phyloP scores from a whole-genome alignment of 1,284 basidiomycete genomes.

The Pulveroboletus sp. region DNA sequence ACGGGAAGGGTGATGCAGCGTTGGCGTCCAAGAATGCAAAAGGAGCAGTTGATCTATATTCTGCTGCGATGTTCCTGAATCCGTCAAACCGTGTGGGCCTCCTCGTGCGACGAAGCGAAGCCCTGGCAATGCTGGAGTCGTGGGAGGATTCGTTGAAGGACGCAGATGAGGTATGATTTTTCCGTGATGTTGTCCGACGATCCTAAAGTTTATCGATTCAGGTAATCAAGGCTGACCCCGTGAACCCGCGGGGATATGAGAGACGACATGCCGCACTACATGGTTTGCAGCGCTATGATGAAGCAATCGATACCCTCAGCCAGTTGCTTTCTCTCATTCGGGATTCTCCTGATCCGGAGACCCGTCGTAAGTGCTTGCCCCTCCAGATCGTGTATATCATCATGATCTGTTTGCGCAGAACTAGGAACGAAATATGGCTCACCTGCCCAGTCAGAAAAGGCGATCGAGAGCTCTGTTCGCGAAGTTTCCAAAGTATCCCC shows the following conservation, averaged over 20 bases:
- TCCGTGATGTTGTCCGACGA: no score
- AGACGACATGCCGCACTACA: constrained; percentile 1
- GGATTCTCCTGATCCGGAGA: not conserved
- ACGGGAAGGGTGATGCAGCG: no score
- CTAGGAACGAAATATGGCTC: not conserved
- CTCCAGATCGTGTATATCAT: rapidly evolving
- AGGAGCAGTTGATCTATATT: no score
- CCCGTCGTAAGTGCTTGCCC: not conserved
- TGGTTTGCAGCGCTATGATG: not conserved
- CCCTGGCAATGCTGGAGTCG: no score
- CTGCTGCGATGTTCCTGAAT: no score
- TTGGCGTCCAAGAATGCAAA: no score
- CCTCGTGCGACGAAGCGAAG: no score
- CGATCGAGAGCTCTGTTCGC: not conserved
- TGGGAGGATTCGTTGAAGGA: no score
- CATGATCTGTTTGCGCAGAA: not conserved
- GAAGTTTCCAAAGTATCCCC: not conserved
- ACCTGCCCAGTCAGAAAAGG: not conserved
- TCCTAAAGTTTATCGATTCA: not conserved
- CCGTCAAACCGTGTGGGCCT: no score
- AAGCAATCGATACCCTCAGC: not conserved
- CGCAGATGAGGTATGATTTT: no score
- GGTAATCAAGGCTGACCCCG: not conserved
- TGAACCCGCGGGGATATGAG: constrained; percentile 3
- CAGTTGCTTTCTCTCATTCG: not conserved